Base-by-base conservation (phyloP, 169 alveolate species). In the Ichthyophthirius multifiliis region DNA sequence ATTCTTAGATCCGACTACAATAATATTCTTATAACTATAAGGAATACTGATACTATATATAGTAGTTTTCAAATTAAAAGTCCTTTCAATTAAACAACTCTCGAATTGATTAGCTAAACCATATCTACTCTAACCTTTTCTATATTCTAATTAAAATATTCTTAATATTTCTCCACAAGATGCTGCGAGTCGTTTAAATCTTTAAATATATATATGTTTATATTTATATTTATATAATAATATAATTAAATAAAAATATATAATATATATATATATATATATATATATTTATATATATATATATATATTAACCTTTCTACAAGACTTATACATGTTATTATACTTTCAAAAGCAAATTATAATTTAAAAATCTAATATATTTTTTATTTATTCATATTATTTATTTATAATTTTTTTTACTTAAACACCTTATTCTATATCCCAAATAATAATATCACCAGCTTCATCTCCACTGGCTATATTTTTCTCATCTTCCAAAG, bases 361-460 rank as follows among this genome's bases (percentile, higher is more conserved):
- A 55, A 27, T 20, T 39, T 16, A 7, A 20, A 55, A 2, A 55
- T 18, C 71, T 55, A 20, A 15, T 55, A 27, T 9, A n/a, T 9
- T 13, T 9, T 41, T 16, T 20, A 47, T 18, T 43, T 4, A 43
- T 23, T 20, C 32, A 45, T 44, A 31, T 74, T 55, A 30, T 6
- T 45, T 23, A 5, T 46, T 48, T 23, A 47, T 13, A 20, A 32
- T 6, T 7, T 34, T 15, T 34, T 23, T 47, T 34, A 63, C 83
- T 32, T 63, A 75, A 27, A 47, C 15, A 16, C 74, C 45, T n/a
- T 65, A 45, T 27, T 47, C 45, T 23, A 77, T 37, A 5, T 65
- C 43, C 84, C 84, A 77, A n/a, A 77, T 65, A n/a, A 77, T 77
- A 4, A 77, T 27, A 31, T 77, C 84, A 15, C 84, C 84, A 20